Conservation (phyloP, 352 stramenopile genomes). For the Phytophthora cactorum region DNA sequence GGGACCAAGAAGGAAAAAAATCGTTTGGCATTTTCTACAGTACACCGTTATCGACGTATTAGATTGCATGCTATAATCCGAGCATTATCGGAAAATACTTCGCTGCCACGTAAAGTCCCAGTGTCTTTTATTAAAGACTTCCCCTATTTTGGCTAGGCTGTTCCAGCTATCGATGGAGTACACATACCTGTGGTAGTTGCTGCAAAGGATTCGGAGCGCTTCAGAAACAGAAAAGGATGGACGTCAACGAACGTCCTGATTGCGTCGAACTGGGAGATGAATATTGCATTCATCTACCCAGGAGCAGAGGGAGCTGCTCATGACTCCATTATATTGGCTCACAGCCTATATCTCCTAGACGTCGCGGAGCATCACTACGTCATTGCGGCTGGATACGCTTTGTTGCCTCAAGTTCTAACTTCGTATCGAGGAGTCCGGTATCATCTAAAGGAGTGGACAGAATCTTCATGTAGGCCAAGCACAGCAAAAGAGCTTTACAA, state of each 20-base stretch:
- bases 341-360: too few relatives aligned
- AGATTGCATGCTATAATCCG: neutral
- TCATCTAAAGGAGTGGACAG: slow-evolving; percentile 6
- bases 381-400: neutral
- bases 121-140: neutral
- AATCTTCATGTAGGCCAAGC: neutral
- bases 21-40: neutral
- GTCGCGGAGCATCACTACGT: slow-evolving; percentile 1
- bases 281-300: slow-evolving; percentile 4
- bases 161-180: slow-evolving; percentile 13
- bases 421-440: slow-evolving; percentile 1
- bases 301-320: slow-evolving; percentile 9
- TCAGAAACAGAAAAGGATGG: slow-evolving; percentile 15
- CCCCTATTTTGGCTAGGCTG: slow-evolving; percentile 5
- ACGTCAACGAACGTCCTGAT: slow-evolving; percentile 14
- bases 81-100: neutral
- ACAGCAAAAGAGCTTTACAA: slow-evolving; percentile 17
- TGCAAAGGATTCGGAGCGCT: neutral
- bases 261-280: slow-evolving; percentile 3
- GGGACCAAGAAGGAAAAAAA: slow-evolving; percentile 9
- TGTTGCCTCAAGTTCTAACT: slow-evolving; percentile 7
- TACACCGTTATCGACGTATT: slow-evolving; percentile 3
- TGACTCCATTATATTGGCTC: slow-evolving; percentile 10
- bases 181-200: neutral
- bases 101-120: neutral